These are phyloP conservation scores for Mycena olivaceomarginata DNA, from an alignment of 768 basidiomycete genomes.

Conservation along the genomic window DNA sequence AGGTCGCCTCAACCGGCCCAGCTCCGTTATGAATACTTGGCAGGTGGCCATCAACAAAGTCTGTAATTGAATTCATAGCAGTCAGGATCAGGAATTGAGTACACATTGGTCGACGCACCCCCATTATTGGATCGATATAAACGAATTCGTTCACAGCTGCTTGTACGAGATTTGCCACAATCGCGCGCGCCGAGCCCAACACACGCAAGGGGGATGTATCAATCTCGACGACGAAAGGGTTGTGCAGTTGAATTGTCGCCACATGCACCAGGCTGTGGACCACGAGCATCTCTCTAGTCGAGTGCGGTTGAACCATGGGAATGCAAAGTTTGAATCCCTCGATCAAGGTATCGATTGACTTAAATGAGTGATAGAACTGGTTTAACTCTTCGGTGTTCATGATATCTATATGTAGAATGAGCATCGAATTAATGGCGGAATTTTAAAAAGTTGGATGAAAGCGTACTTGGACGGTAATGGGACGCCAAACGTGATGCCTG, in stretches of 20 bases:
- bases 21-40: too few species aligned
- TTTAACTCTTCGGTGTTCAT: background rate
- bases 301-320: background rate
- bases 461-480: background rate
- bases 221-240: background rate
- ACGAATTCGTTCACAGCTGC: background rate
- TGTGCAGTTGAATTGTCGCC: conserved; percentile 52
- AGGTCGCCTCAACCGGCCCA: too few species aligned
- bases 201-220: background rate
- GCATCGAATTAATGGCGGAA: background rate
- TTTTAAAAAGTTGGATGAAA: background rate
- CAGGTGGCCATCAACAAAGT: too few species aligned
- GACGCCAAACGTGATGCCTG: conserved; percentile 44
- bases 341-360: conserved; percentile 37
- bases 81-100: too few species aligned
- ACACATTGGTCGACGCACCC: too few species aligned
- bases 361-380: background rate
- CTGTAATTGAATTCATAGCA: too few species aligned
- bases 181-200: conserved; percentile 2
- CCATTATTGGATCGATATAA: background rate
- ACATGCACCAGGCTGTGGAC: conserved; percentile 48
- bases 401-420: too few species aligned
- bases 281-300: background rate
- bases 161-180: background rate
- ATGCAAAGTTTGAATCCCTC: conserved; percentile 26